Conservation (phyloP, 441 rosid genomes). For the Cnidoscolus chayamansa region DNA sequence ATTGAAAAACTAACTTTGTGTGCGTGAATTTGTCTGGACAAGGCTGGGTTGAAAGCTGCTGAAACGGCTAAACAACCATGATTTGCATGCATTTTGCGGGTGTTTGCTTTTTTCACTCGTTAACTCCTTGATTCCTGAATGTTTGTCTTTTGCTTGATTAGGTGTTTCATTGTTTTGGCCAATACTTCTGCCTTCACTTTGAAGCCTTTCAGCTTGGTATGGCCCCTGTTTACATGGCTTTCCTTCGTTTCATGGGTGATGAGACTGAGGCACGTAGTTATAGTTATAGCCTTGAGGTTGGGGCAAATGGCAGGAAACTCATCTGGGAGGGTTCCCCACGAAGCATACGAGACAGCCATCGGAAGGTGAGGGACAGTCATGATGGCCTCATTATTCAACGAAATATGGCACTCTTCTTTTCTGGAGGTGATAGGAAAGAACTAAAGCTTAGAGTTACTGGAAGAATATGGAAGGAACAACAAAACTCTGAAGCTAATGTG, state of each 20-base stretch:
- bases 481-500: conserved; percentile 61
- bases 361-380: conserved; percentile 89
- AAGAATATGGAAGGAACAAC: conserved; percentile 94
- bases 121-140: neutral
- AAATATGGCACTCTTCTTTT: conserved; percentile 92
- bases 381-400: conserved; percentile 89
- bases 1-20: neutral
- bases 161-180: conserved; percentile 94
- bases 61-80: neutral
- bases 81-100: neutral
- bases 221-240: conserved; percentile 95
- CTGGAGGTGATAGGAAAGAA: conserved; percentile 89
- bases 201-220: conserved; percentile 92
- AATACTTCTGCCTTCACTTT: conserved; percentile 88
- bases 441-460: conserved; percentile 89
- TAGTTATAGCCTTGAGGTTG: conserved; percentile 87
- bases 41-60: neutral
- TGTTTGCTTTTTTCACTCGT: neutral
- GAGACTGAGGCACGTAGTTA: conserved; percentile 82
- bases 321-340: conserved; percentile 89
- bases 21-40: neutral
- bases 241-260: conserved; percentile 92
- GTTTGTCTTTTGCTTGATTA: conserved; percentile 12
- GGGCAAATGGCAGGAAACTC: conserved; percentile 83
- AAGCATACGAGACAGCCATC: conserved; percentile 79